Conservation (phyloP, 2,329 filamentous ascomycete species). For the Neoarthrinium moseri region DNA sequence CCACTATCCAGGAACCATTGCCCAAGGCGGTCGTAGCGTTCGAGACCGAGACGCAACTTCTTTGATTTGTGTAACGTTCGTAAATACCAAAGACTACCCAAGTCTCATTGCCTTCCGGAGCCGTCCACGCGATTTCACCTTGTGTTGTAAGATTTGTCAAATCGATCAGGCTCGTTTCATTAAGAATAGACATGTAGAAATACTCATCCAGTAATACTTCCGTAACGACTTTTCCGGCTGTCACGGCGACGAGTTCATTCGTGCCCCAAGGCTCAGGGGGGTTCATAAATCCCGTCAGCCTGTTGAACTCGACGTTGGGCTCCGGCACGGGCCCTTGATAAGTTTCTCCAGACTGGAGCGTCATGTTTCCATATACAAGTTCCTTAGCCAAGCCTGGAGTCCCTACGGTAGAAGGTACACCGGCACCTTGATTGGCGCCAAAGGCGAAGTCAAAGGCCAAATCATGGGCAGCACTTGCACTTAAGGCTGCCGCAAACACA, state of each 20-base stretch:
- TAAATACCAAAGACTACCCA: slow-evolving; percentile 20
- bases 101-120: slow-evolving; percentile 4
- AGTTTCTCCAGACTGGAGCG: slow-evolving; percentile 2
- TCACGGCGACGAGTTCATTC: slow-evolving; percentile 18
- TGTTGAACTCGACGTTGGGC: slow-evolving; percentile 15
- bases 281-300: slow-evolving; percentile 18
- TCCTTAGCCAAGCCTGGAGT: slow-evolving; percentile 17
- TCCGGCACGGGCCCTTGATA: slow-evolving; percentile 11
- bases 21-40: slow-evolving; percentile 15
- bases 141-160: slow-evolving; percentile 12
- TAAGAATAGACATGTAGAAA: slow-evolving; percentile 7
- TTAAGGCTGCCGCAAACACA: slow-evolving; percentile 15
- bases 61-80: slow-evolving; percentile 20
- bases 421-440: slow-evolving; percentile 20
- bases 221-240: slow-evolving; percentile 13
- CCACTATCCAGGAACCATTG: slow-evolving; percentile 24
- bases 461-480: slow-evolving; percentile 10
- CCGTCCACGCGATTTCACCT: slow-evolving; percentile 12
- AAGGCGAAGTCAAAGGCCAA: slow-evolving; percentile 21
- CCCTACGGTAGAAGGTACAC: slow-evolving; percentile 18
- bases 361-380: slow-evolving; percentile 14
- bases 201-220: not conserved
- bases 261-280: slow-evolving; percentile 18
- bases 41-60: slow-evolving; percentile 14
- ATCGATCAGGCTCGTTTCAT: slow-evolving; percentile 13